phyloP scores from a whole-genome alignment of 257 asterid genomes.

The Nicotiana noctiflora region DNA sequence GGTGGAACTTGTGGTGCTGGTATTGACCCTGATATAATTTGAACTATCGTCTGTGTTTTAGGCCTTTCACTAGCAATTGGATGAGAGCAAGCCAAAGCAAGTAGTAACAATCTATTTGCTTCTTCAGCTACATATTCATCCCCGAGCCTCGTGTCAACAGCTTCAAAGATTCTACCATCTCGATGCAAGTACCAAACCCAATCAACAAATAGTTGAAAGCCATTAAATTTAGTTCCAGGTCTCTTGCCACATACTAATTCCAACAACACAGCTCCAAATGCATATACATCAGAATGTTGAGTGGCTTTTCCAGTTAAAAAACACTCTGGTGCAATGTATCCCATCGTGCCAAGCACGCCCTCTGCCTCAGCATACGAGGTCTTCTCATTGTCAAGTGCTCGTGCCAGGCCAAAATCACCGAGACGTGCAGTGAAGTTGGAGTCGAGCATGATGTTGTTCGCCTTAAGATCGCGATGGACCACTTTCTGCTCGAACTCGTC shows the following conservation, averaged over 20 bases:
- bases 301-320: background rate
- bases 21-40: constrained; percentile 21
- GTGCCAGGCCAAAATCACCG: background rate
- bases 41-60: constrained; percentile 21
- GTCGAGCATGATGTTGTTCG: background rate
- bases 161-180: background rate
- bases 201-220: background rate
- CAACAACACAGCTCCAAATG: background rate
- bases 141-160: constrained; percentile 6
- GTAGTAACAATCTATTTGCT: constrained; percentile 23
- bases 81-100: constrained; percentile 41
- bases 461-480: background rate
- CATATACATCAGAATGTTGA: background rate
- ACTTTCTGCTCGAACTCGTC: background rate
- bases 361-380: background rate
- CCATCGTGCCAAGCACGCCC: background rate
- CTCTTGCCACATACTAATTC: background rate
- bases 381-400: background rate
- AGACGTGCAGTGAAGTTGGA: background rate
- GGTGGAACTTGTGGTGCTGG: constrained; percentile 24
- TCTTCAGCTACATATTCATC: constrained; percentile 23
- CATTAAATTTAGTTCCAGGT: background rate
- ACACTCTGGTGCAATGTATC: background rate
- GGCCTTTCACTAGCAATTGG: constrained; percentile 32
- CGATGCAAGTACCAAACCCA: background rate